phyloP scores from a whole-genome alignment of 164 flowering plant species.

The Magnolia officinalis region DNA sequence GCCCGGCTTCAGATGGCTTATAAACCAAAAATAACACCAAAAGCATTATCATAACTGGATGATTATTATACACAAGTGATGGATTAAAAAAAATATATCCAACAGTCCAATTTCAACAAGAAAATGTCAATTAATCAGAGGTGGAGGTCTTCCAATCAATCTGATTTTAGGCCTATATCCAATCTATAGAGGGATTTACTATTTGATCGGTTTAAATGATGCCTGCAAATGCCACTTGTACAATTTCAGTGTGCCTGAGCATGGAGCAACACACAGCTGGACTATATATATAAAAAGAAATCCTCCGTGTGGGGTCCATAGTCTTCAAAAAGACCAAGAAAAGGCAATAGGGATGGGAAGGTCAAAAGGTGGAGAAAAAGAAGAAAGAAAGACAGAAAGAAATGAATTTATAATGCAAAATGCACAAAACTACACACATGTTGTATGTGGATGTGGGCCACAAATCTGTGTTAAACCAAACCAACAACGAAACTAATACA shows the following conservation, averaged over 20 bases:
- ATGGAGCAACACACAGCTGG: neutral
- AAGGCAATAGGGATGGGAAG: constrained; percentile 27
- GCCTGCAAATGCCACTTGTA: neutral
- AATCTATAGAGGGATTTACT: neutral
- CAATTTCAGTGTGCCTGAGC: neutral
- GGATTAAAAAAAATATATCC: neutral
- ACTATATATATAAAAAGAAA: neutral
- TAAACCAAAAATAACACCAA: no score
- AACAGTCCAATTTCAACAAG: neutral
- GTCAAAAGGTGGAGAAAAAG: constrained; percentile 45
- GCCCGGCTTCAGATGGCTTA: no score
- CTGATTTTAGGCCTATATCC: neutral
- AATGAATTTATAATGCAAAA: constrained; percentile 17
- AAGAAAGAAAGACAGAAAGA: constrained; percentile 9
- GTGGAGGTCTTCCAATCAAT: neutral
- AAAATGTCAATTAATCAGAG: neutral
- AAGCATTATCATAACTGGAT: no score
- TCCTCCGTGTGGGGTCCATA: constrained; percentile 6
- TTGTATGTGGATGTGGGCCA: constrained; percentile 17
- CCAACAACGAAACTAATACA: constrained; percentile 14
- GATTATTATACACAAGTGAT: neutral
- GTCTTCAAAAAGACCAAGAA: constrained; percentile 27
- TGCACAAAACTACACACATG: constrained; percentile 14
- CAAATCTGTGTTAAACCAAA: constrained; percentile 13
- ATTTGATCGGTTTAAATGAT: neutral